Evolutionary conservation across 768 basidiomycete species (phyloP).

Genomic region (Hygrophorus pudorinus): DNA sequence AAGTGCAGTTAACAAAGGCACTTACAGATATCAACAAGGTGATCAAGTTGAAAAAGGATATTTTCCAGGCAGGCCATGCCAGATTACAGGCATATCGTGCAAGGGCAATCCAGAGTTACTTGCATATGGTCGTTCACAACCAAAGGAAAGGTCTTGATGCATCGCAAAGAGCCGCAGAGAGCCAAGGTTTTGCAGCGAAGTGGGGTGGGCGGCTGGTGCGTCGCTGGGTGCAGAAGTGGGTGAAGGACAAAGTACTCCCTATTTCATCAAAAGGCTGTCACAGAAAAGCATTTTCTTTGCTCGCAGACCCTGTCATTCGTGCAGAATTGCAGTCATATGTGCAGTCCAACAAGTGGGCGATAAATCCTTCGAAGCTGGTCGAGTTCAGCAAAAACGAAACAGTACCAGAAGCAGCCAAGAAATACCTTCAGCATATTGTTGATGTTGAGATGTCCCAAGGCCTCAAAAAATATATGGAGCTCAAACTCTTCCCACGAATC

Average conservation of each 20-base stretch:
- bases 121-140: slow-evolving; percentile 22
- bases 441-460: slow-evolving; percentile 25
- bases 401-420: slow-evolving; percentile 17
- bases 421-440: slow-evolving; percentile 20
- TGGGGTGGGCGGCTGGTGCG: slow-evolving; percentile 8
- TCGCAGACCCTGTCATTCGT: slow-evolving; percentile 17
- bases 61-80: slow-evolving; percentile 16
- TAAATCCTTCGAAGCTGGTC: slow-evolving; percentile 21
- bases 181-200: slow-evolving; percentile 10
- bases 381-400: slow-evolving; percentile 16
- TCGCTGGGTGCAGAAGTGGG: slow-evolving; percentile 17
- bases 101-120: slow-evolving; percentile 17
- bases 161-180: slow-evolving; percentile 19
- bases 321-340: slow-evolving; percentile 21
- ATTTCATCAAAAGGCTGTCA: slow-evolving; percentile 17
- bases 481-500: slow-evolving; percentile 22
- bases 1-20: slow-evolving; percentile 4
- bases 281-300: slow-evolving; percentile 18
- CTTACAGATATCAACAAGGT: slow-evolving; percentile 17
- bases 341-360: too few species aligned
- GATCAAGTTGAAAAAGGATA: slow-evolving; percentile 14
- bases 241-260: slow-evolving; percentile 16
- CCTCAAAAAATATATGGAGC: slow-evolving; percentile 23
- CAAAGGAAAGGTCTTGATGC: slow-evolving; percentile 6
- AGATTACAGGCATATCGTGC: slow-evolving; percentile 20